A percentile compares a stretch with the other conserved stretches of the same genome.
phyloP scores from a whole-genome alignment of 2,329 filamentous ascomycete genomes.

The Aspergillus viridinutans region DNA sequence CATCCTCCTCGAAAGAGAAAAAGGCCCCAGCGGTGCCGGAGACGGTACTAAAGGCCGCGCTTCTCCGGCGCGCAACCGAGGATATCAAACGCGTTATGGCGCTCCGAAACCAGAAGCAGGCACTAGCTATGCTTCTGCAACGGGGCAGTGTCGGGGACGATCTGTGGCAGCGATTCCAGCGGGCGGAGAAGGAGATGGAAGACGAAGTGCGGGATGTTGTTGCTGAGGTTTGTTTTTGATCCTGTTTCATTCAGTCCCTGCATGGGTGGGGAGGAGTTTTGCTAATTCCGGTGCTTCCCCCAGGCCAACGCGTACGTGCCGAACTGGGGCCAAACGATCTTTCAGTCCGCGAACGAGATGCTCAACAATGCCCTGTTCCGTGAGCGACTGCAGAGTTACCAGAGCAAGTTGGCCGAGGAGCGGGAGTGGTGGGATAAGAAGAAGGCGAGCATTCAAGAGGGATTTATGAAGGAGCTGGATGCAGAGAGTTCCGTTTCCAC shows the following conservation, averaged over 20 bases:
- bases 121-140: constrained; percentile 76
- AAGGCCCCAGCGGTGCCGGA: constrained; percentile 72
- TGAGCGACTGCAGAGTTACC: constrained; percentile 69
- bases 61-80: constrained; percentile 83
- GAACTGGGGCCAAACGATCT: constrained; percentile 90
- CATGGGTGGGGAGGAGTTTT: background rate
- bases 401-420: constrained; percentile 66
- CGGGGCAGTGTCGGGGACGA: constrained; percentile 93
- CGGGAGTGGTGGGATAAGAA: constrained; percentile 92
- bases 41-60: constrained; percentile 78
- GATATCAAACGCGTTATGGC: constrained; percentile 90
- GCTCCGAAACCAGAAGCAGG: constrained; percentile 82
- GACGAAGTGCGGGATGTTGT: constrained; percentile 93
- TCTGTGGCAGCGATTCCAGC: constrained; percentile 84
- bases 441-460: constrained; percentile 65
- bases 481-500: constrained; percentile 14
- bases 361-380: constrained; percentile 76
- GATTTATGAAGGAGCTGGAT: constrained; percentile 79
- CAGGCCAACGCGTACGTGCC: constrained; percentile 81
- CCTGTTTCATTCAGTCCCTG: constrained; percentile 1
- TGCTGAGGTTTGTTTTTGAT: constrained; percentile 62
- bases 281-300: constrained; percentile 5
- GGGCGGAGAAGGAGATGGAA: constrained; percentile 97
- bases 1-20: constrained; percentile 51
- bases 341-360: constrained; percentile 97